These are phyloP conservation scores for Bolboschoenus planiculmis DNA, from an alignment of 176 grass and related monocot species.

Conservation along the genomic window DNA sequence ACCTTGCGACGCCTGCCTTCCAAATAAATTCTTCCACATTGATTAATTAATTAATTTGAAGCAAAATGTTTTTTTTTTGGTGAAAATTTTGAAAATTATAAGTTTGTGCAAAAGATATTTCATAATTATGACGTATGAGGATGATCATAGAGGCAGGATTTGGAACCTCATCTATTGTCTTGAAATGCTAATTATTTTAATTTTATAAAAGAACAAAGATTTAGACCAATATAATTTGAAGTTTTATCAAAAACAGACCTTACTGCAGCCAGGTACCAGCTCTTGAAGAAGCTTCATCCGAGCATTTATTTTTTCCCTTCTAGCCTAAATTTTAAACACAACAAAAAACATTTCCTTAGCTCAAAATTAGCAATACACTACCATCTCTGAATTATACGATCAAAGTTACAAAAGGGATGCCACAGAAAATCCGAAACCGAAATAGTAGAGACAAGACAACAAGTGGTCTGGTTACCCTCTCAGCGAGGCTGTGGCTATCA, in stretches of 20 bases:
- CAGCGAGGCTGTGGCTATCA: conserved; percentile 82
- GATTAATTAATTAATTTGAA: not conserved
- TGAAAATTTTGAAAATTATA: not conserved
- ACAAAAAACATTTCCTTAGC: not conserved
- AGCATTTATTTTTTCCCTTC: conserved; percentile 81
- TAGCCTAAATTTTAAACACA: conserved; percentile 30
- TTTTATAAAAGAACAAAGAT: not conserved
- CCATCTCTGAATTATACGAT: not conserved
- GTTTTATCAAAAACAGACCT: conserved; percentile 32
- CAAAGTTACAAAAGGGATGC: not conserved
- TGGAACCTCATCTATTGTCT: not conserved
- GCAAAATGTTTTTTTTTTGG: not conserved
- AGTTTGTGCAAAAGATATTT: not conserved
- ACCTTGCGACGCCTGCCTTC: not conserved
- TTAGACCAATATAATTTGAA: not conserved
- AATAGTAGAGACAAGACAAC: not conserved
- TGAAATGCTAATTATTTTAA: not conserved
- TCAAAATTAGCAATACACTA: conserved; percentile 4
- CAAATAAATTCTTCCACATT: not conserved
- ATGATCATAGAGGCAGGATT: not conserved
- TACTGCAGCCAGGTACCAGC: conserved; percentile 83
- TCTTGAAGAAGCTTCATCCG: conserved; percentile 89
- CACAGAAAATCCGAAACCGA: not conserved
- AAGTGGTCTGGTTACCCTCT: conserved; percentile 43
- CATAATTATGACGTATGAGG: not conserved